Evolutionary conservation across 192 early-diverging fungal species (phyloP).

Genomic region (Podila epigama): DNA sequence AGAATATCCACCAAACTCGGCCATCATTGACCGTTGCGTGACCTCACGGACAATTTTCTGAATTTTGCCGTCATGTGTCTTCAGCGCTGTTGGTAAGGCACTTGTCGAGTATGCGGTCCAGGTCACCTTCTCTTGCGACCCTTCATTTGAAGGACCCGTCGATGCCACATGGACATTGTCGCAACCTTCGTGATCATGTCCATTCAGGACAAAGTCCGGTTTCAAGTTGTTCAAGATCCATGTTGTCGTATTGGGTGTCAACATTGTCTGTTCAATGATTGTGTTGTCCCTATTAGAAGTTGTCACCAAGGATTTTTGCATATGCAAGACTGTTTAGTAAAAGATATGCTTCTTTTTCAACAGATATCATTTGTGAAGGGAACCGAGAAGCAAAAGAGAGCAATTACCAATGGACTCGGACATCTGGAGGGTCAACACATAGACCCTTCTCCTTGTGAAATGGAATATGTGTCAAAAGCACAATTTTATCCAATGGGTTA

Average conservation of each 20-base stretch:
- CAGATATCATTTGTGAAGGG: not conserved
- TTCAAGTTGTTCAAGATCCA: conserved; percentile 63
- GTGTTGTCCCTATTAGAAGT: conserved; percentile 18
- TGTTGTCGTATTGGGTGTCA: conserved; percentile 60
- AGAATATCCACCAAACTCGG: conserved; percentile 62
- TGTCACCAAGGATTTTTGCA: not conserved
- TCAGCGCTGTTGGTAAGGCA: not conserved
- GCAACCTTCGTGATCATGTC: conserved; percentile 73
- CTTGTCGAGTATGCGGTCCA: conserved; percentile 36
- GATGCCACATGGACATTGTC: conserved; percentile 50
- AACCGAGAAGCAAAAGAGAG: not conserved
- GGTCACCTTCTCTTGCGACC: conserved; percentile 9
- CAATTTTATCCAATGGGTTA: conserved; percentile 47
- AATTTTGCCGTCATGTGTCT: not conserved
- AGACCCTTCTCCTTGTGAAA: conserved; percentile 62
- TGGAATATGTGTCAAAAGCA: conserved; percentile 69
- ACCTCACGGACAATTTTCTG: conserved; percentile 52
- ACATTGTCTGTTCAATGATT: conserved; percentile 65
- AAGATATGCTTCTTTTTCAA: not conserved
- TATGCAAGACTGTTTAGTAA: not conserved
- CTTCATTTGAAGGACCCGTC: no score
- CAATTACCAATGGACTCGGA: conserved; percentile 27
- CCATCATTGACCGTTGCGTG: conserved; percentile 71
- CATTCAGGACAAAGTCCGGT: conserved; percentile 65
- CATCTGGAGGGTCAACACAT: conserved; percentile 58